Conservation (phyloP, 163 green algal species). For the Scenedesmus sp. region DNA sequence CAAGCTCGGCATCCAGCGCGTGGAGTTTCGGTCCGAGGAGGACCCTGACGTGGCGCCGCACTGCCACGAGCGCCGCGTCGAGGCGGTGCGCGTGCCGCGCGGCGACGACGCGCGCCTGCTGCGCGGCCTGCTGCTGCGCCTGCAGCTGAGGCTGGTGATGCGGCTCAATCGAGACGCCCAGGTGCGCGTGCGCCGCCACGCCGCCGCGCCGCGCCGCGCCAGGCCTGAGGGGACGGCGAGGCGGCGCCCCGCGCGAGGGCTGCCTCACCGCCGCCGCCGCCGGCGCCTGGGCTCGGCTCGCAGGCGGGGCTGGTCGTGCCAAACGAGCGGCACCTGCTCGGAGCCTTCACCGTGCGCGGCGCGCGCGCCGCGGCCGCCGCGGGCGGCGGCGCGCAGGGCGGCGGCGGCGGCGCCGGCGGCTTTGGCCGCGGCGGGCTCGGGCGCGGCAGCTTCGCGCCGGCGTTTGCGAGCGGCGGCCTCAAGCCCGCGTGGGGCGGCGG, state of each 20-base stretch:
- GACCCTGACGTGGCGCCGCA: constrained; percentile 84
- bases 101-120: constrained; percentile 1
- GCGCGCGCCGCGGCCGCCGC: not conserved
- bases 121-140: constrained; percentile 28
- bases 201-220: no score
- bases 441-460: not conserved
- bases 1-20: constrained; percentile 76
- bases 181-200: no score
- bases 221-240: no score
- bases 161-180: not conserved
- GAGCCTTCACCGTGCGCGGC: not conserved
- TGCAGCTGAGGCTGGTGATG: constrained; percentile 40
- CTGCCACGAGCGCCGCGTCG: constrained; percentile 56
- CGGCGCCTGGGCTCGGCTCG: not conserved
- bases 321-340: constrained; percentile 1
- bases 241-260: no score
- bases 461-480: not conserved
- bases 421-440: not conserved
- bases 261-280: no score
- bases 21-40: constrained; percentile 82
- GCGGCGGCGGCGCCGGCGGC: not conserved
- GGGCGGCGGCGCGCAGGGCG: not conserved
- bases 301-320: constrained; percentile 3
- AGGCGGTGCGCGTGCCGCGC: constrained; percentile 32
- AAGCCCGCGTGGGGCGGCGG: no score